These are phyloP conservation scores for Ruellia speciosa DNA, from an alignment of 305 asterid species.

Conservation along the genomic window DNA sequence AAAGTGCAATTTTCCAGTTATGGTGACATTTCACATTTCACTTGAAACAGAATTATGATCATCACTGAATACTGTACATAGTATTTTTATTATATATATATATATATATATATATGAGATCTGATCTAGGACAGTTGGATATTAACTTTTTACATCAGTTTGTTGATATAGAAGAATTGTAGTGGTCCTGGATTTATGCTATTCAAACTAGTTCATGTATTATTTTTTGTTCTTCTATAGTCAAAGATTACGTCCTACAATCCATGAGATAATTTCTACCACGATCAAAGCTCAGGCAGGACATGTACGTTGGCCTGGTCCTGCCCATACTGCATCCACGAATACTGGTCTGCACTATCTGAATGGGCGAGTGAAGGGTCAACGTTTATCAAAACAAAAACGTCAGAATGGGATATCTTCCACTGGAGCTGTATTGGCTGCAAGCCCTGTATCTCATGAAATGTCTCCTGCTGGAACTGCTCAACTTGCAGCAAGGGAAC, in stretches of 20 bases:
- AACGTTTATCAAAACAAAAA: slow-evolving; percentile 58
- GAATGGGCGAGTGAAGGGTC: slow-evolving; percentile 62
- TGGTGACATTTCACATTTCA: too few relatives aligned
- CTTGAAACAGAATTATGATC: too few relatives aligned
- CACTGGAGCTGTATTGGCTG: slow-evolving; percentile 61
- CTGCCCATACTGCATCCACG: slow-evolving; percentile 49
- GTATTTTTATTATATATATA: too few relatives aligned
- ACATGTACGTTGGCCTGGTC: slow-evolving; percentile 46
- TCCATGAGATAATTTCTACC: slow-evolving; percentile 77
- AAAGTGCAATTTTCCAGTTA: too few relatives aligned
- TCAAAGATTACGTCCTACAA: slow-evolving; percentile 89
- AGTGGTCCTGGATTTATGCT: not conserved
- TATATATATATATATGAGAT: too few relatives aligned
- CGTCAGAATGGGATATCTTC: slow-evolving; percentile 64
- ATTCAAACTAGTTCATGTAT: slow-evolving; percentile 17
- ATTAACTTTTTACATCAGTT: too few relatives aligned
- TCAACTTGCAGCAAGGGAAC: slow-evolving; percentile 76
- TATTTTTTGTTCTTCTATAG: slow-evolving; percentile 26
- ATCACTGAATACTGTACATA: too few relatives aligned
- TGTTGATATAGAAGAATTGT: too few relatives aligned
- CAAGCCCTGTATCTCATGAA: slow-evolving; percentile 86
- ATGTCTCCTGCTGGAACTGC: slow-evolving; percentile 96
- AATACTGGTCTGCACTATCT: slow-evolving; percentile 61
- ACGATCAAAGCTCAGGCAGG: slow-evolving; percentile 83
- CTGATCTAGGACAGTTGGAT: too few relatives aligned